phyloP scores from a whole-genome alignment of 371 early-diverging fungal genomes.

The Blakeslea trispora region DNA sequence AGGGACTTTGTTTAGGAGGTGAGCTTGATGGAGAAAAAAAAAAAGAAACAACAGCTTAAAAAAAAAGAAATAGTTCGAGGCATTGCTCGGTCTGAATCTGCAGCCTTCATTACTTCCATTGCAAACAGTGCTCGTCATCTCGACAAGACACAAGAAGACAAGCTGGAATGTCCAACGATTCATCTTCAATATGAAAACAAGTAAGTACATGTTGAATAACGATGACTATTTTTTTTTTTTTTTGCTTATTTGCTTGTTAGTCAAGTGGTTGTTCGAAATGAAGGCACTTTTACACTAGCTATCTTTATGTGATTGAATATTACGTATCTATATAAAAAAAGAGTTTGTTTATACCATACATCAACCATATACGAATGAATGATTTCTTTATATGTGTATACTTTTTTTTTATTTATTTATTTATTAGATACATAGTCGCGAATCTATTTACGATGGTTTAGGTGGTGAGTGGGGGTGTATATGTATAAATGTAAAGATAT shows the following conservation, averaged over 20 bases:
- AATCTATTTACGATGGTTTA: no score
- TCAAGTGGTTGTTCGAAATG: constrained; percentile 45
- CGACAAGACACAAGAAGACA: constrained; percentile 31
- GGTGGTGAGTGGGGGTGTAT: no score
- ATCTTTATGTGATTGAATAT: constrained; percentile 50
- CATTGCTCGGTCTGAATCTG: constrained; percentile 40
- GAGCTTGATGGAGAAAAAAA: no score
- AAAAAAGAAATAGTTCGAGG: constrained; percentile 33
- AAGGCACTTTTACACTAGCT: constrained; percentile 48
- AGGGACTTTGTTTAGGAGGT: constrained; percentile 51
- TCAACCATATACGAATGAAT: no score
- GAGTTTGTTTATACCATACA: no score
- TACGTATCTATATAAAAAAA: no score
- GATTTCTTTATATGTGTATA: no score
- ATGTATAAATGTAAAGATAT: constrained; percentile 7
- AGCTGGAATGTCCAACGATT: constrained; percentile 45
- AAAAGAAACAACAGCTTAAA: no score
- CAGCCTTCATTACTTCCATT: constrained; percentile 43
- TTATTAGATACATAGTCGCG: no score
- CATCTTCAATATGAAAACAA: constrained; percentile 44
- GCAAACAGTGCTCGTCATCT: constrained; percentile 40
- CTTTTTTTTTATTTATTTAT: no score
- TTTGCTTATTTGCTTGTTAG: constrained; percentile 17
- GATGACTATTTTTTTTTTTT: background rate
- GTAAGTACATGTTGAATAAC: constrained; percentile 25